A percentile compares a stretch with the other conserved stretches of the same genome.
phyloP scores from a whole-genome alignment of 179 eudicot genomes.

The Silene vulgaris region DNA sequence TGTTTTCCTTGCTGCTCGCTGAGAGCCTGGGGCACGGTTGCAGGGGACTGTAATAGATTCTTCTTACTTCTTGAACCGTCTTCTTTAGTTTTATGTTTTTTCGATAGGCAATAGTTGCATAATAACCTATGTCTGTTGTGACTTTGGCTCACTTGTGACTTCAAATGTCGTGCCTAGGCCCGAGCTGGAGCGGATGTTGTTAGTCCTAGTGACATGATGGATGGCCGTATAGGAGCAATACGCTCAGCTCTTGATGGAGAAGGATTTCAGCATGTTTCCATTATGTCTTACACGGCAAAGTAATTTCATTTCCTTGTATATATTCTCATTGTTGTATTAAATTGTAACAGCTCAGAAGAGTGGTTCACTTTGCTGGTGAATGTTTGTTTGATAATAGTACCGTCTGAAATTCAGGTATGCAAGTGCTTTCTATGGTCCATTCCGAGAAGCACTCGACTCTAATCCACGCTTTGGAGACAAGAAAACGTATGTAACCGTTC shows the following conservation, averaged over 20 bases:
- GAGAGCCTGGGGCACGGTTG: neutral
- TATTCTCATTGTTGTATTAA: neutral
- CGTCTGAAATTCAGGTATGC: constrained; percentile 56
- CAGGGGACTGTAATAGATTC: no score
- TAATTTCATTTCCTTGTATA: constrained; percentile 22
- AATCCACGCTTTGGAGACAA: constrained; percentile 98
- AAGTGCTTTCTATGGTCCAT: constrained; percentile 95
- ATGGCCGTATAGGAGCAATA: constrained; percentile 95
- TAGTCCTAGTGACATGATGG: constrained; percentile 99
- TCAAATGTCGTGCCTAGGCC: constrained; percentile 42
- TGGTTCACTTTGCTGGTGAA: neutral
- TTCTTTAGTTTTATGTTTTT: neutral
- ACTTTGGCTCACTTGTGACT: neutral
- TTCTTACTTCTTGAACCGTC: neutral
- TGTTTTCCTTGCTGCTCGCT: neutral
- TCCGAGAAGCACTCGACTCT: constrained; percentile 94
- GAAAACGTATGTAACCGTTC: constrained; percentile 61
- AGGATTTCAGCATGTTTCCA: constrained; percentile 64
- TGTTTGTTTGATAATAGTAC: neutral
- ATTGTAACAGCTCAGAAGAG: neutral
- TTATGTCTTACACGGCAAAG: constrained; percentile 89
- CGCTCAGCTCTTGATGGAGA: constrained; percentile 87
- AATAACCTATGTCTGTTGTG: neutral
- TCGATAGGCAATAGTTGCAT: neutral
- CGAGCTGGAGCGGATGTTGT: constrained; percentile 97